These are phyloP conservation scores for Leccinum truebloodii DNA, from an alignment of 768 basidiomycete species.

Conservation along the genomic window DNA sequence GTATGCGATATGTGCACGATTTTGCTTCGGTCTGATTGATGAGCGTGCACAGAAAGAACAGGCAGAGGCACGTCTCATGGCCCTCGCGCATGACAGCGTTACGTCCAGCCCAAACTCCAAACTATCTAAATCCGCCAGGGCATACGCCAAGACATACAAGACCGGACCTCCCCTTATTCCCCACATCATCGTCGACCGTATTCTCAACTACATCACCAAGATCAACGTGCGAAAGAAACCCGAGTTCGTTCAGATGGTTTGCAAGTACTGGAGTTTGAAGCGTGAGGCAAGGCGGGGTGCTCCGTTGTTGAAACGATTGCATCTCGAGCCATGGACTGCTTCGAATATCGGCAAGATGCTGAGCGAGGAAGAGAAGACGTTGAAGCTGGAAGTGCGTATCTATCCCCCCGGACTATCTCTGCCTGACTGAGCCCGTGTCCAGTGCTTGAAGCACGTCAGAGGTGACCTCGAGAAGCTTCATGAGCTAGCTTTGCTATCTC, in stretches of 20 bases:
- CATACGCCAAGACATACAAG: slow-evolving; percentile 90
- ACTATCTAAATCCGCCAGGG: slow-evolving; percentile 78
- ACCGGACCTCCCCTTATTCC: slow-evolving; percentile 94
- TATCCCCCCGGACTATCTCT: not conserved
- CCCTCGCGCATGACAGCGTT: slow-evolving; percentile 46
- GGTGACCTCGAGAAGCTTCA: slow-evolving; percentile 77
- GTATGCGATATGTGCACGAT: slow-evolving; percentile 44
- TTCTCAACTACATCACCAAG: slow-evolving; percentile 71
- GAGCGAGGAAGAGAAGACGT: slow-evolving; percentile 78
- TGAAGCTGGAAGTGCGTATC: slow-evolving; percentile 74
- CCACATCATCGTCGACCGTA: slow-evolving; percentile 74
- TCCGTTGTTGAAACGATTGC: slow-evolving; percentile 87
- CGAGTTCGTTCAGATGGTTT: slow-evolving; percentile 76
- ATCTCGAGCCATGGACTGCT: slow-evolving; percentile 98
- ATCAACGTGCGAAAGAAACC: slow-evolving; percentile 72
- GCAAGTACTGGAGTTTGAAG: slow-evolving; percentile 97
- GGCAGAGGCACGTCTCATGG: slow-evolving; percentile 58
- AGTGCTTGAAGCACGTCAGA: slow-evolving; percentile 63
- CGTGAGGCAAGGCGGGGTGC: slow-evolving; percentile 91
- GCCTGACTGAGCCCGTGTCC: slow-evolving; percentile 7
- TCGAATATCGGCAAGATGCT: slow-evolving; percentile 59
- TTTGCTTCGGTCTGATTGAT: not conserved
- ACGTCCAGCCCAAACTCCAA: slow-evolving; percentile 43
- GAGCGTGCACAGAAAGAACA: slow-evolving; percentile 58
- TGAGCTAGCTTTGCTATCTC: slow-evolving; percentile 61